These are phyloP conservation scores for Jamesozyma rosinii DNA, from an alignment of 805 yeast species.

Conservation along the genomic window DNA sequence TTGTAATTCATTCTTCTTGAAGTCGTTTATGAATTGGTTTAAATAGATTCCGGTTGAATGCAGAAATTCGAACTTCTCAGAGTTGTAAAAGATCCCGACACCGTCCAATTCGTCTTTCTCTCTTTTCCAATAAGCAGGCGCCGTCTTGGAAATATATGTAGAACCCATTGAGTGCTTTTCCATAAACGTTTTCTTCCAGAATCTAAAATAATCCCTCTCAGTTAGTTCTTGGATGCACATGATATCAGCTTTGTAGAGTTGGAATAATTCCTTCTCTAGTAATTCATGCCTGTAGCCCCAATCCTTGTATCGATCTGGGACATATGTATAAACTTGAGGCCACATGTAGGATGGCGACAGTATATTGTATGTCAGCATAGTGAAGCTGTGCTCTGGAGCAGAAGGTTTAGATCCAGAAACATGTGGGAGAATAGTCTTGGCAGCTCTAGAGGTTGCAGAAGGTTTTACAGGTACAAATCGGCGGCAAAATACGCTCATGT, in stretches of 20 bases:
- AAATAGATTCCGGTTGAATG: conserved; percentile 31
- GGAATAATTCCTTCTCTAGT: conserved; percentile 32
- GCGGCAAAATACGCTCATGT: conserved; percentile 1
- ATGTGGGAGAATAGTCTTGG: neutral
- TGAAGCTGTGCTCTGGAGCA: conserved; percentile 14
- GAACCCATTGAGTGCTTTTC: conserved; percentile 36
- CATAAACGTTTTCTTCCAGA: conserved; percentile 32
- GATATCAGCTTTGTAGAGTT: conserved; percentile 38
- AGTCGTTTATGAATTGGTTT: conserved; percentile 25
- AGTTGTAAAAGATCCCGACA: conserved; percentile 45
- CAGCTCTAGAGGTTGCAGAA: neutral
- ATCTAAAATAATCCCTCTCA: conserved; percentile 31
- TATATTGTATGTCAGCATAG: conserved; percentile 38
- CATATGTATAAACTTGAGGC: conserved; percentile 46
- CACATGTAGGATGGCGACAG: conserved; percentile 51
- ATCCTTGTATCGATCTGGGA: conserved; percentile 37
- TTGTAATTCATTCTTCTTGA: conserved; percentile 21
- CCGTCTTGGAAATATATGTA: conserved; percentile 40
- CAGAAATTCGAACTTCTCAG: conserved; percentile 37
- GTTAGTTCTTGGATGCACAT: conserved; percentile 56
- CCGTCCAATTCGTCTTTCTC: conserved; percentile 47
- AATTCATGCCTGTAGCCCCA: conserved; percentile 43
- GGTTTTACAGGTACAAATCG: conserved; percentile 5
- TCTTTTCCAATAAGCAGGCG: conserved; percentile 46
- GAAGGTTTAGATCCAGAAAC: neutral